Base-by-base conservation (phyloP, 2,329 filamentous ascomycete genomes). In the Hypoxylon sp. region DNA sequence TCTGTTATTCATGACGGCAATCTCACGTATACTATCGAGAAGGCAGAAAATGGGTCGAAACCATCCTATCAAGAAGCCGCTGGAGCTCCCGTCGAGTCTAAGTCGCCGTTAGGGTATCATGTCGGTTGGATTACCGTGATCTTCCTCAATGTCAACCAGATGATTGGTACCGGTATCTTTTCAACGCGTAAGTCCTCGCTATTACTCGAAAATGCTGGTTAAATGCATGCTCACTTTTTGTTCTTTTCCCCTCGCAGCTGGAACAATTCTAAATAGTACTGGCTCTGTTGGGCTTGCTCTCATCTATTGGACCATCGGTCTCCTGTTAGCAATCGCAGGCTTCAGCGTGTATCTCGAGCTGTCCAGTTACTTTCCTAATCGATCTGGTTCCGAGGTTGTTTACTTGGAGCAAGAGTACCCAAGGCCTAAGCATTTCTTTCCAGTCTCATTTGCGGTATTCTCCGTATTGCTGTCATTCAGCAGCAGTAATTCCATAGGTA, bases 81-180 rank as follows among this genome's bases (percentile, higher is more conserved):
- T 5, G 89, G 89, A 11, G 89, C 89, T 2, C 88, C 89, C 0
- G 86, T 90, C 5, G 89, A 90, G 74, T 79, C 77, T 1, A 74
- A 81, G 4, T 89, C 87, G 2, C 87, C 89, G 0, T 77, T 90
- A n/a, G 89, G 88, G 0, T 89, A 89, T 72, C 78, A 83, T 9
- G 87, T 90, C 38, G 83, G 84, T 1, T 82, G 82, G 14, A 72
- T 86, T 25, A 87, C 87, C 0, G 85, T 88, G 19, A 79, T 89
- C 19, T 86, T 88, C 60, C 74, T 90, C 25, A 90, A 90, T 68
- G 76, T 90, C 51, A 76, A 84, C 60, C 86, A 86, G 75, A 90
- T 90, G 87, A 83, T 90, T 48, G 88, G 88, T 1, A 90, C 87
- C 0, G 87, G 88, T 4, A 83, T 89, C 5, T 89, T 86, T 68